Conservation (phyloP, 306 rosid genomes). For the apple (Malus domestica) region DNA sequence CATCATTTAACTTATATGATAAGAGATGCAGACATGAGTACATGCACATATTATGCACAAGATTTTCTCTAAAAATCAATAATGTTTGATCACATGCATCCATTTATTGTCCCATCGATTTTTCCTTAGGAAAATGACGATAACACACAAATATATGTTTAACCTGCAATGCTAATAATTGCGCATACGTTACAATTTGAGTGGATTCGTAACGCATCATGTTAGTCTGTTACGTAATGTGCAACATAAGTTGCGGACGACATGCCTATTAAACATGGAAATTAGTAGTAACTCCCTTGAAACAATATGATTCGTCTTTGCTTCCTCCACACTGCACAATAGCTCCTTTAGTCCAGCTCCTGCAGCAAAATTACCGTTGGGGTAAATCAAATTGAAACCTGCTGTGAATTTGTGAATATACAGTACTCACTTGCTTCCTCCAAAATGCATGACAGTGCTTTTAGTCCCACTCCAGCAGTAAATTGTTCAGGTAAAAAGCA, state of each 20-base stretch:
- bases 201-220: background rate
- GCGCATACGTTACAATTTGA: background rate
- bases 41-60: too few species aligned
- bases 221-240: background rate
- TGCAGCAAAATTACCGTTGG: background rate
- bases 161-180: too few species aligned
- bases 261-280: background rate
- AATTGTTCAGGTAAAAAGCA: background rate
- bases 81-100: too few species aligned
- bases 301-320: background rate
- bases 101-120: too few species aligned
- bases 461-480: constrained; percentile 4
- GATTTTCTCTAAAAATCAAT: too few species aligned
- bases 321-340: background rate
- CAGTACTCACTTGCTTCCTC: background rate
- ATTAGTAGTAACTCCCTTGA: background rate
- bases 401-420: background rate
- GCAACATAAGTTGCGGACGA: background rate
- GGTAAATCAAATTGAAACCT: background rate
- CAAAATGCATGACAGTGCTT: background rate
- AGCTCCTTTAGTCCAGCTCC: background rate
- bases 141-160: too few species aligned
- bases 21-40: too few species aligned
- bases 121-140: too few species aligned
- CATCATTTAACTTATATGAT: too few species aligned